Base-by-base conservation (phyloP, 345 rosid genomes). In the Lepidium didymum region DNA sequence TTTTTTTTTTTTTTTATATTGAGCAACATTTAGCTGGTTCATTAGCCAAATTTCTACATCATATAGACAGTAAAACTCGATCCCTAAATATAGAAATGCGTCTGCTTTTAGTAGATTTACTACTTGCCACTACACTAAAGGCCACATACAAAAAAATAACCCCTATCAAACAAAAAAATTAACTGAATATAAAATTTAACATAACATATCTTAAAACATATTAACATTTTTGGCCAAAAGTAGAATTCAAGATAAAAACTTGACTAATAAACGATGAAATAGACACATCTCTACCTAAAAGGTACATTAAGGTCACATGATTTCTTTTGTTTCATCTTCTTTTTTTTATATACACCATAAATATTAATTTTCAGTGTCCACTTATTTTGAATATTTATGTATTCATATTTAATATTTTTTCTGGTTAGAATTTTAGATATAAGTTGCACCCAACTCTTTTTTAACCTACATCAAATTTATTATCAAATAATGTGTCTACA, bases 221-320 rank as follows among this genome's bases (percentile, higher is more conserved):
- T 27, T 25, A 25, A 5, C 68, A 70, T 52, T 52, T 70, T 70
- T 61, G 55, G 68, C 54, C 55, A 70, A 41, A 52, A 41, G 61
- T 42, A 56, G 72, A 56, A 54, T 27, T 27, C 12, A 34, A 7
- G 14, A 37, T 36, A 31, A 14, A 11, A 40, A 19, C 42, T 34
- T 57, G 31, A 46, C 42, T 66, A 42, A 53, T 43, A 40, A 19
- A 50, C 31, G 3, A 13, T 44, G 36, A 60, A 50, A n/a, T 29
- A 23, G 41, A 69, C 66, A 69, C 5, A 14, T 45, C 47, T 45
- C 0, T 25, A 49, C 3, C 49, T 37, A 49, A 59, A 69, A 50
- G 16, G 44, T 11, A 2, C 41, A 40, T 53, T 16, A 52, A 59
- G 16, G 36, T 69, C 58, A 25, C 56, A 29, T 29, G 38, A 14